These are phyloP conservation scores for Camptophora hylomeconis DNA, from an alignment of 2,329 filamentous ascomycete genomes.

Conservation along the genomic window DNA sequence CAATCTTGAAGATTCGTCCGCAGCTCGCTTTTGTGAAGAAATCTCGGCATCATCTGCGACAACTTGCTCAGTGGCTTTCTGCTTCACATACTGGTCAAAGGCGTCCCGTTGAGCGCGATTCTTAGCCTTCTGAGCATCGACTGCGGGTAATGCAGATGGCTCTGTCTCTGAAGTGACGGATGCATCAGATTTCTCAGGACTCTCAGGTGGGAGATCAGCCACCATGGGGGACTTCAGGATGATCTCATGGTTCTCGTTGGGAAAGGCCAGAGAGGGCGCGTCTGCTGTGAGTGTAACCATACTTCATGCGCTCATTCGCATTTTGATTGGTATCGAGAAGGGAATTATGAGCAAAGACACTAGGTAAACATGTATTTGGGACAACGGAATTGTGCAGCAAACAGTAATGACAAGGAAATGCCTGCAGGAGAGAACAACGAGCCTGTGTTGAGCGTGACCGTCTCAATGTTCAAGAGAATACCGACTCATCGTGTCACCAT, in stretches of 20 bases:
- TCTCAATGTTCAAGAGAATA: too few relatives aligned
- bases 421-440: too few relatives aligned
- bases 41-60: constrained; percentile 2
- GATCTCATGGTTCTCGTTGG: background rate
- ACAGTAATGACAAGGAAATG: too few relatives aligned
- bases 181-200: background rate
- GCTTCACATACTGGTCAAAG: constrained; percentile 9
- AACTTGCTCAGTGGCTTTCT: constrained; percentile 2
- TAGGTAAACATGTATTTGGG: too few relatives aligned
- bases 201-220: background rate
- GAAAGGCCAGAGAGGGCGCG: too few relatives aligned
- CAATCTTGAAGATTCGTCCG: constrained; percentile 44
- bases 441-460: too few relatives aligned
- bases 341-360: too few relatives aligned
- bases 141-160: background rate
- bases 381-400: too few relatives aligned
- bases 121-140: background rate
- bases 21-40: constrained; percentile 21
- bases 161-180: constrained; percentile 1
- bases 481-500: too few relatives aligned
- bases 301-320: too few relatives aligned
- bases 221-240: background rate
- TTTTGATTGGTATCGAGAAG: too few relatives aligned
- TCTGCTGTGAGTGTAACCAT: too few relatives aligned
- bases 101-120: constrained; percentile 8